Base-by-base conservation (phyloP, 441 rosid genomes). In the Gossypium laxum region DNA sequence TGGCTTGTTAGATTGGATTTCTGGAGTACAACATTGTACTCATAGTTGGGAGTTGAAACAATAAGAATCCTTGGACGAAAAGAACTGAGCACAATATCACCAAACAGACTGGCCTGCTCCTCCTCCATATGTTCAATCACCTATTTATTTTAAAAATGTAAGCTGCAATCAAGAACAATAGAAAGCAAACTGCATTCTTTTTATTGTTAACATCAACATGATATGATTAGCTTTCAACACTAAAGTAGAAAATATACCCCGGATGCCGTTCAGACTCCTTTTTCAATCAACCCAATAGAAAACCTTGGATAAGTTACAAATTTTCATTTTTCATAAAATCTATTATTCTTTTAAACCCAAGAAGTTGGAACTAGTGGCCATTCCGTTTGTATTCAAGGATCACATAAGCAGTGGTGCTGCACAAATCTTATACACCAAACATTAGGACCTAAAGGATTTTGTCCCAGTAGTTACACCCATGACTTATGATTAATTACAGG, bases 121-220 rank as follows among this genome's bases (percentile, higher is more conserved):
- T 95, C 99, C 84, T 91, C 98, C 90, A 95, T 92, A 73, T 95
- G 98, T 82, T 95, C 99, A 65, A 91, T 95, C n/a, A 95, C 98
- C 99, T 92, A 58, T 8, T 66, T 73, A 60, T 70, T 72, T 57
- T 14, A 12, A 73, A 67, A 72, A 50, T 61, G 51, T 48, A 54
- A 71, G 54, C 38, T 5, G 34, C 3, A 1, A 56, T 21, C 5
- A 2, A 19, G 19, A 43, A 34, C 51, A 55, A 69, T 19, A 2
- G 45, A 38, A 10, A 4, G 18, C n/a, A 8, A 69, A 52, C 28
- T 15, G 10, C 12, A 2, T 26, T 48, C 14, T 26, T 48, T 26
- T 67, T 15, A 26, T 24, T 67, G 43, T 48, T 15, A 26, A 48
- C 30, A 67, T 38, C 21, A 24, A 50, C 58, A 24, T 48, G 22